Conservation (phyloP, 108 stramenopile species). For the Nitzschia sp. region DNA sequence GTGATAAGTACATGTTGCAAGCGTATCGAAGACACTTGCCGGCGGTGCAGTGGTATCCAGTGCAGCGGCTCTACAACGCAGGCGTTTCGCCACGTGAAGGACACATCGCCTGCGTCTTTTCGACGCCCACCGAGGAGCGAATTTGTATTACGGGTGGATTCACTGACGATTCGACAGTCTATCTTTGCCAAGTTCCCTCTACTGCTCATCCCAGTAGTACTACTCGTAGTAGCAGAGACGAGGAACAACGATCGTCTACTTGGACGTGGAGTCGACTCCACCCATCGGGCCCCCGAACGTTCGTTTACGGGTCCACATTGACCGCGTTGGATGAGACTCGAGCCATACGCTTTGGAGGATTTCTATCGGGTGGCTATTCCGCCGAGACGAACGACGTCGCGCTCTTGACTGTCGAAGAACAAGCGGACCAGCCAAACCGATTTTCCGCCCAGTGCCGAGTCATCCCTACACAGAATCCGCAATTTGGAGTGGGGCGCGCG, state of each 20-base stretch:
- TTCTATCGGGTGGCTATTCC: slow-evolving; percentile 60
- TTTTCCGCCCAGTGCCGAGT: background rate
- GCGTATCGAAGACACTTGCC: slow-evolving; percentile 27
- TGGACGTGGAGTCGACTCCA: background rate
- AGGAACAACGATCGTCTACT: background rate
- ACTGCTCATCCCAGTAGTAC: too few relatives aligned
- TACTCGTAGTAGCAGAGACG: too few relatives aligned
- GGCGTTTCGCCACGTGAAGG: slow-evolving; percentile 44
- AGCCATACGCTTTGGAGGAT: slow-evolving; percentile 65
- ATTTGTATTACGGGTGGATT: slow-evolving; percentile 59
- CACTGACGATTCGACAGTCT: slow-evolving; percentile 36
- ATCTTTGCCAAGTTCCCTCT: background rate
- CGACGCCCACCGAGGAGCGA: background rate
- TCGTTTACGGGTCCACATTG: slow-evolving; percentile 54
- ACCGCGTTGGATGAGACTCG: slow-evolving; percentile 35
- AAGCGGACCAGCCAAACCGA: background rate
- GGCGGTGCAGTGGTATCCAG: slow-evolving; percentile 34
- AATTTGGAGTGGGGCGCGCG: slow-evolving; percentile 33
- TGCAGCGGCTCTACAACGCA: background rate
- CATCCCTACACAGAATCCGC: background rate
- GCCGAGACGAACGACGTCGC: slow-evolving; percentile 52
- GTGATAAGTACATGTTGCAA: slow-evolving; percentile 21
- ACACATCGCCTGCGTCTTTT: slow-evolving; percentile 44
- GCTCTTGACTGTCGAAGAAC: slow-evolving; percentile 31
- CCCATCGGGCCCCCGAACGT: background rate